Conservation (phyloP, 768 basidiomycete genomes). For the Serendipita vermifera region DNA sequence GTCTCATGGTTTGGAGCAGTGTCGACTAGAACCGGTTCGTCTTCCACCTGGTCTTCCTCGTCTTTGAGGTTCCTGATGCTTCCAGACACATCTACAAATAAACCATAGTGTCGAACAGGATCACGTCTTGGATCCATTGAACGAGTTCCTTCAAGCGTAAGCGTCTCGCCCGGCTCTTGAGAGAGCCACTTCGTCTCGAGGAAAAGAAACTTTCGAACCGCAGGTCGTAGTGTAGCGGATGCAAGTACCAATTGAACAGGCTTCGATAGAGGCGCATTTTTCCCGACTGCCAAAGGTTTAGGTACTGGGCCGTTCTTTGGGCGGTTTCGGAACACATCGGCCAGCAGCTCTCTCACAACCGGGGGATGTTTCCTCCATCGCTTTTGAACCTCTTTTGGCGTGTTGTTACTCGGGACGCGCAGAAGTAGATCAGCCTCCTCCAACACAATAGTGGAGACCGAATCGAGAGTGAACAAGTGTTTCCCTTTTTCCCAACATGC, state of each 20-base stretch:
- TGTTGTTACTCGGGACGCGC: constrained; percentile 35
- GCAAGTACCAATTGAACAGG: constrained; percentile 50
- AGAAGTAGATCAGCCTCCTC: constrained; percentile 70
- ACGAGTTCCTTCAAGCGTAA: neutral
- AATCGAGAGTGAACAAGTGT: constrained; percentile 32
- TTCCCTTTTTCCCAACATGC: constrained; percentile 39
- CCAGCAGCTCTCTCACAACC: constrained; percentile 45
- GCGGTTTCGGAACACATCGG: constrained; percentile 36
- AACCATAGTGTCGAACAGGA: constrained; percentile 5
- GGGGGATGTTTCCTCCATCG: constrained; percentile 42
- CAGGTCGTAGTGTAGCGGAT: constrained; percentile 55
- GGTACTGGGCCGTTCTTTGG: constrained; percentile 22
- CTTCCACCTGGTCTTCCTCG: neutral
- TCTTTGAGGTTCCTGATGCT: neutral
- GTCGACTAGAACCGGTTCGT: too few species aligned
- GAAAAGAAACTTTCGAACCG: constrained; percentile 41
- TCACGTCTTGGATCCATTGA: neutral
- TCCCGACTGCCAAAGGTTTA: neutral
- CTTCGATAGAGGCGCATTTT: neutral
- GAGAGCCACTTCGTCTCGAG: constrained; percentile 46
- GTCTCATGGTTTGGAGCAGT: too few species aligned
- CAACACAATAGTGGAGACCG: constrained; percentile 47
- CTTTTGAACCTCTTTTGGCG: constrained; percentile 27
- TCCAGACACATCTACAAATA: constrained; percentile 6
- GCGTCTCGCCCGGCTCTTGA: neutral